Conservation (phyloP, 306 rosid species). For the Phaseolus lunatus region DNA sequence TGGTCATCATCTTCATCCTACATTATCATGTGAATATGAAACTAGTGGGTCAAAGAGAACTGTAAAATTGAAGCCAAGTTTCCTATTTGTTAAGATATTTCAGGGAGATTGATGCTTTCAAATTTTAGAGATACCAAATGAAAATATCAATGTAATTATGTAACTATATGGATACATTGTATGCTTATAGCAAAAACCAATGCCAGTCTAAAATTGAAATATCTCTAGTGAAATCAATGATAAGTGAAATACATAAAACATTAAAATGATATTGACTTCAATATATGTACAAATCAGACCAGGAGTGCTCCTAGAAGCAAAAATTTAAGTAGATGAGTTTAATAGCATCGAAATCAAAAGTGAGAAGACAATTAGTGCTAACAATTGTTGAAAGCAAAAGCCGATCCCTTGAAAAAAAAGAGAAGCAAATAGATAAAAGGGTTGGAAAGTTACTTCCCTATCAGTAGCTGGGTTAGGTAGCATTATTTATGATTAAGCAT, state of each 20-base stretch:
- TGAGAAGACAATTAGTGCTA: background rate
- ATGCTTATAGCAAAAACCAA: background rate
- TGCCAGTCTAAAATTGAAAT: slow-evolving; percentile 5
- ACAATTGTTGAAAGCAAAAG: slow-evolving; percentile 21
- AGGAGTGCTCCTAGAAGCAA: slow-evolving; percentile 12
- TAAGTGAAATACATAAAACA: no score
- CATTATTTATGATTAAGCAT: slow-evolving; percentile 34
- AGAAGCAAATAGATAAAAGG: background rate
- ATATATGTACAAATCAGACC: slow-evolving; percentile 9
- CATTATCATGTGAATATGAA: slow-evolving; percentile 41
- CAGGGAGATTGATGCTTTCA: slow-evolving; percentile 15
- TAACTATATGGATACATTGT: background rate
- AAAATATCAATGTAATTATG: slow-evolving; percentile 28
- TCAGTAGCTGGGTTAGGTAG: background rate
- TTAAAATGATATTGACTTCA: slow-evolving; percentile 23
- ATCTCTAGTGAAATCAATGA: background rate
- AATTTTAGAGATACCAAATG: background rate
- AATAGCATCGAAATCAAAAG: background rate
- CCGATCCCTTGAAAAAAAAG: slow-evolving; percentile 13
- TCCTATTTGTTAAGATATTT: slow-evolving; percentile 33
- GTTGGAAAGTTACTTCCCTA: slow-evolving; percentile 18
- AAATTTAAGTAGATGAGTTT: background rate
- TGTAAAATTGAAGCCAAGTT: slow-evolving; percentile 12
- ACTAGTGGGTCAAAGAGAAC: slow-evolving; percentile 17
- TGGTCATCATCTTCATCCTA: slow-evolving; percentile 46